phyloP scores from a whole-genome alignment of 2,329 filamentous ascomycete genomes.

The Diaporthe ampelina region DNA sequence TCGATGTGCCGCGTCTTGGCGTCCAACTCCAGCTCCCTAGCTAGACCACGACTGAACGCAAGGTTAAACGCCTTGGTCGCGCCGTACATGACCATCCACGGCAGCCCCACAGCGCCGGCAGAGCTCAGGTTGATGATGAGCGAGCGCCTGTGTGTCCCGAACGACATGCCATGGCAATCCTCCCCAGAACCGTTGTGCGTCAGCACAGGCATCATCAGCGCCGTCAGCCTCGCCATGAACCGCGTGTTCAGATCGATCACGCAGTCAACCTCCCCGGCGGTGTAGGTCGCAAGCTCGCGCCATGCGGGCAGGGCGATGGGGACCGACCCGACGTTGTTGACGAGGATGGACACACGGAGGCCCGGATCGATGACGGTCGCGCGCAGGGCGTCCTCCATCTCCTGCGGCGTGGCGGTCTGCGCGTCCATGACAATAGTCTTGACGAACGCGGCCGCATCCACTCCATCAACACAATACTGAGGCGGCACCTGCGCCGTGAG shows the following conservation, averaged over 20 bases:
- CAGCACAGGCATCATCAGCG: conserved; percentile 48
- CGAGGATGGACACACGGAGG: conserved; percentile 49
- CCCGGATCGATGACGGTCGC: conserved; percentile 42
- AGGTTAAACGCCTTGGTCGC: conserved; percentile 51
- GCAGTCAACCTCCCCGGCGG: conserved; percentile 48
- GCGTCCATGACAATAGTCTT: conserved; percentile 50
- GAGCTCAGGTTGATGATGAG: conserved; percentile 51
- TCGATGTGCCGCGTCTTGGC: conserved; percentile 47
- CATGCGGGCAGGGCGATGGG: conserved; percentile 48
- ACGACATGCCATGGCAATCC: conserved; percentile 21
- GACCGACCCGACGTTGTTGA: conserved; percentile 52
- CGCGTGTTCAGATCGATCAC: conserved; percentile 51
- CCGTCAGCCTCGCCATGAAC: conserved; percentile 53
- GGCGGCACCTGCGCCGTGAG: conserved; percentile 39
- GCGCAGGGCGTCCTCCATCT: conserved; percentile 45
- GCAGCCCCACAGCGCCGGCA: conserved; percentile 45
- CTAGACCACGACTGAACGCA: conserved; percentile 47
- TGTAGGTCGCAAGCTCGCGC: conserved; percentile 47
- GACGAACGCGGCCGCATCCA: conserved; percentile 45
- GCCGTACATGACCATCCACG: conserved; percentile 50
- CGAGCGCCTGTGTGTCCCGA: conserved; percentile 42
- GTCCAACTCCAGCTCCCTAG: conserved; percentile 47
- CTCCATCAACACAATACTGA: conserved; percentile 29
- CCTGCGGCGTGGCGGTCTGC: conserved; percentile 47
- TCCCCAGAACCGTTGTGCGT: conserved; percentile 39